Conservation (phyloP, 306 rosid species). For the Casuarina cunninghamiana region DNA sequence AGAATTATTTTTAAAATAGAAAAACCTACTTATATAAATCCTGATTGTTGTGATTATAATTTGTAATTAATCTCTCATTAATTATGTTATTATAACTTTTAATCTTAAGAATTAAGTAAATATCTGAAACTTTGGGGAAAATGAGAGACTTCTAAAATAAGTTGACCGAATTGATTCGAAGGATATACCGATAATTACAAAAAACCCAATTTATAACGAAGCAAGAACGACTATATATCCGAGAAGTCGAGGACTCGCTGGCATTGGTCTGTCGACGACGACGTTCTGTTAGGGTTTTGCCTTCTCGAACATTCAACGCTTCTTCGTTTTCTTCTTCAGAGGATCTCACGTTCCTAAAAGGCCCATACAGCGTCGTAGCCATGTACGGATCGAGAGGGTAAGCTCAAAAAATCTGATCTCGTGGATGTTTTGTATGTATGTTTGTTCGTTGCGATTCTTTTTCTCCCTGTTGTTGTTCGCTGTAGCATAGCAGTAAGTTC, state of each 20-base stretch:
- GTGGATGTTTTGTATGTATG: not conserved
- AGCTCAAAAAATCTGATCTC: not conserved
- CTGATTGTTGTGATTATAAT: too few relatives aligned
- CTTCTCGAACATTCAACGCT: not conserved
- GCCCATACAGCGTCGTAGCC: not conserved
- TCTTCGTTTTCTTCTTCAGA: not conserved
- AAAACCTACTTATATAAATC: too few relatives aligned
- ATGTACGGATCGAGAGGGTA: conserved; percentile 23
- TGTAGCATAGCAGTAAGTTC: not conserved
- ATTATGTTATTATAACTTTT: too few relatives aligned
- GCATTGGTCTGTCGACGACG: not conserved
- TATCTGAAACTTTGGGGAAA: too few relatives aligned
- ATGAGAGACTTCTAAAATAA: not conserved
- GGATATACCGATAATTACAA: not conserved
- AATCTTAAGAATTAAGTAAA: too few relatives aligned
- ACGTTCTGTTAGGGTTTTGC: not conserved
- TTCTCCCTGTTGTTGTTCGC: not conserved
- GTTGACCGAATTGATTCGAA: not conserved
- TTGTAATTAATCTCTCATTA: too few relatives aligned
- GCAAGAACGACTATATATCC: not conserved
- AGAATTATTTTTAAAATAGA: too few relatives aligned
- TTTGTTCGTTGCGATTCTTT: not conserved
- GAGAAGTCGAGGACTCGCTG: not conserved
- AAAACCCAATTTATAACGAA: not conserved
- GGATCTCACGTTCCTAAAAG: not conserved